Conservation (phyloP, 805 yeast species). For the Scheffersomyces lignosus region DNA sequence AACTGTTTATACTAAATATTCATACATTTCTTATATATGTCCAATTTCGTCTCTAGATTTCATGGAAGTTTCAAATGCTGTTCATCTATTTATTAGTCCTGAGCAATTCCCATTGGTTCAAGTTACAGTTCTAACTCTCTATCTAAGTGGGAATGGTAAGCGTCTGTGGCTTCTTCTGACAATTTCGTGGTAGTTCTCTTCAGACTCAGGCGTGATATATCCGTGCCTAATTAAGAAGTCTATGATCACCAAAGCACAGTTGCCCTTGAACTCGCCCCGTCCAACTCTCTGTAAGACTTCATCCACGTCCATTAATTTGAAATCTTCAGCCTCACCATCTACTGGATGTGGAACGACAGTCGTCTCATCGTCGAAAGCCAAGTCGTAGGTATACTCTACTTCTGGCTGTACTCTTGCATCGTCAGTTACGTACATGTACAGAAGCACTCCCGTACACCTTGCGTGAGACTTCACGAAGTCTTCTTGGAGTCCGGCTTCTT, state of each 20-base stretch:
- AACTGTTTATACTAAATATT: too few species aligned
- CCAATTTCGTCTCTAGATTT: too few species aligned
- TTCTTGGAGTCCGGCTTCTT: constrained; percentile 80
- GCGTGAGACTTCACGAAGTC: constrained; percentile 48
- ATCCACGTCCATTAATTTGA: constrained; percentile 59
- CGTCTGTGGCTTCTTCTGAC: constrained; percentile 61
- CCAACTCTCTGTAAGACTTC: constrained; percentile 54
- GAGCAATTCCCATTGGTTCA: too few species aligned
- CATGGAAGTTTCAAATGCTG: too few species aligned
- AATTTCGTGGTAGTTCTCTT: constrained; percentile 65
- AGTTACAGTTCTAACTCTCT: constrained; percentile 1
- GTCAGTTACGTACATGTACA: constrained; percentile 58
- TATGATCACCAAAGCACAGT: constrained; percentile 74
- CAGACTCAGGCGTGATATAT: constrained; percentile 59
- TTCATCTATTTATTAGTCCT: too few species aligned
- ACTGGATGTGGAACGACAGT: constrained; percentile 44
- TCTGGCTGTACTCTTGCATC: constrained; percentile 82
- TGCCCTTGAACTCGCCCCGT: constrained; percentile 78
- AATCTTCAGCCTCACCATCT: constrained; percentile 70
- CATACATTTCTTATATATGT: too few species aligned
- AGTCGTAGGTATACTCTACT: constrained; percentile 76
- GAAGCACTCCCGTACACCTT: constrained; percentile 60
- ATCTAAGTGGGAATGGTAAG: constrained; percentile 61
- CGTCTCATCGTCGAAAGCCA: constrained; percentile 48
- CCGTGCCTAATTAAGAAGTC: constrained; percentile 93